Evolutionary conservation across 805 yeast genomes (phyloP).

Genomic region (Ogataea populi-albae): DNA sequence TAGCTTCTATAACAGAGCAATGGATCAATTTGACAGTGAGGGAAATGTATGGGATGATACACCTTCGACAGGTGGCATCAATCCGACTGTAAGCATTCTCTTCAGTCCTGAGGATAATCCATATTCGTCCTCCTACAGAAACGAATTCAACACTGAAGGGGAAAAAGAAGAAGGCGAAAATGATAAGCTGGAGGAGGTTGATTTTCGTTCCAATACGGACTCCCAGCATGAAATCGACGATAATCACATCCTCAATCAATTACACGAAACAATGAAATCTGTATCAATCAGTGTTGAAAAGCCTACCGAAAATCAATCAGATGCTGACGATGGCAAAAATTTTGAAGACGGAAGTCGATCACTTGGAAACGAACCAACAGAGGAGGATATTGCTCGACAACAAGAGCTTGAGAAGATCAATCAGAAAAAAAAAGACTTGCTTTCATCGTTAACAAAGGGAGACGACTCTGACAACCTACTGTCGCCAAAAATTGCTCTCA

Average conservation of each 20-base stretch:
- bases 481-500: conserved; percentile 10
- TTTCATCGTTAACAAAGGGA: conserved; percentile 44
- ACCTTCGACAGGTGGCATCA: conserved; percentile 32
- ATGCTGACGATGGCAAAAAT: conserved; percentile 9
- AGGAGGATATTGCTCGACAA: conserved; percentile 6
- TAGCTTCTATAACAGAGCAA: too few species aligned
- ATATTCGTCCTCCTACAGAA: conserved; percentile 18
- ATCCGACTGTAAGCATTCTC: conserved; percentile 27
- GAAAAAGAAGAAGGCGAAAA: conserved; percentile 15
- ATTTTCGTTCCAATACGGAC: conserved; percentile 19
- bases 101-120: conserved; percentile 24
- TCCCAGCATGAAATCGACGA: conserved; percentile 5
- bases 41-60: conserved; percentile 55
- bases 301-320: too few species aligned
- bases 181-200: conserved; percentile 23
- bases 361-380: conserved; percentile 9
- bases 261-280: conserved; percentile 21
- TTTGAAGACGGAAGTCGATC: too few species aligned
- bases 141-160: conserved; percentile 11
- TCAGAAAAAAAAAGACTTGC: conserved; percentile 34
- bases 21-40: conserved; percentile 26
- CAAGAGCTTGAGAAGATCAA: conserved; percentile 22
- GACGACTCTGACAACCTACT: conserved; percentile 23
- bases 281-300: conserved; percentile 14
- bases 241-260: conserved; percentile 12